Percentiles rank a stretch among this genome's conserved stretches.
Evolutionary conservation across 257 asterid genomes (phyloP).

Genomic region (Fraxinus excelsior): DNA sequence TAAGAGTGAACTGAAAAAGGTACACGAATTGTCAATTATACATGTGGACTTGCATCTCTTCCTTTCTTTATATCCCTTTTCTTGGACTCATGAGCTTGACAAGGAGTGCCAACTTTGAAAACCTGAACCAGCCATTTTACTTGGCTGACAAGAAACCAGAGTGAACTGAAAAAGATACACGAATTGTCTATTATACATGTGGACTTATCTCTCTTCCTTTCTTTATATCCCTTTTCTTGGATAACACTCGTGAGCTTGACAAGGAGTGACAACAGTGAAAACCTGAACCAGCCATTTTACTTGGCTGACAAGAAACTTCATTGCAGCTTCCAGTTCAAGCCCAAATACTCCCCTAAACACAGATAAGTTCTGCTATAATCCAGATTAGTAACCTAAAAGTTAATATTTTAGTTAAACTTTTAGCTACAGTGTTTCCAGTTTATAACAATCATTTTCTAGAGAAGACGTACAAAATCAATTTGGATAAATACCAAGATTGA

Average conservation of each 20-base stretch:
- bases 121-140: not conserved
- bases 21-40: not conserved
- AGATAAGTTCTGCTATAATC: not conserved
- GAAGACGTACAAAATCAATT: not conserved
- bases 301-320: not conserved
- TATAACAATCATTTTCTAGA: constrained; percentile 11
- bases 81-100: not conserved
- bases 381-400: not conserved
- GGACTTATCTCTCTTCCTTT: not conserved
- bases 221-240: not conserved
- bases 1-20: not conserved
- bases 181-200: too few species aligned
- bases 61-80: not conserved
- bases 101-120: not conserved
- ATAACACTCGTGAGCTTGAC: not conserved
- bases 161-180: too few species aligned
- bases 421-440: not conserved
- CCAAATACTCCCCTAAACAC: not conserved
- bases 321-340: not conserved
- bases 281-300: not conserved
- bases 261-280: not conserved
- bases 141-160: not conserved
- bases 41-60: not conserved
- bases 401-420: not conserved
- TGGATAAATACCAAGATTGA: not conserved